A percentile compares a stretch with the other conserved stretches of the same genome.
Conservation (phyloP, 805 yeast species). For the Myxozyma neotropica region DNA sequence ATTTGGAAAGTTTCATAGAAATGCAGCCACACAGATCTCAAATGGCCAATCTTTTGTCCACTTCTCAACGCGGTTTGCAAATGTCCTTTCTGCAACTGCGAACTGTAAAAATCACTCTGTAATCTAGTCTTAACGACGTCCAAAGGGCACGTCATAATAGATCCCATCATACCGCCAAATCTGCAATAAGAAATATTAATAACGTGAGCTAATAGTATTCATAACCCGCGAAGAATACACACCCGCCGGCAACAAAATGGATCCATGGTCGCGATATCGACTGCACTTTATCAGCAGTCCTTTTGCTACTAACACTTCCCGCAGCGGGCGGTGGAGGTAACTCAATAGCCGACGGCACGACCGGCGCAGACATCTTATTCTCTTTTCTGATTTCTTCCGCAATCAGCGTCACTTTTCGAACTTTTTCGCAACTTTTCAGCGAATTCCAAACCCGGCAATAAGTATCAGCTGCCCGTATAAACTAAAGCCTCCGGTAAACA, state of each 20-base stretch:
- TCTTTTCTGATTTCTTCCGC: neutral
- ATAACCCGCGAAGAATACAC: neutral
- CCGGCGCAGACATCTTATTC: neutral
- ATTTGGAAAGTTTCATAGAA: constrained; percentile 81
- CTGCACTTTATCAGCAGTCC: constrained; percentile 19
- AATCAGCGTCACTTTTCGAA: too few relatives aligned
- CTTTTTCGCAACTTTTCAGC: too few relatives aligned
- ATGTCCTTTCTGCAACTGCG: constrained; percentile 24
- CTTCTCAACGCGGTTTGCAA: constrained; percentile 16
- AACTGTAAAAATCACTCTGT: constrained; percentile 77
- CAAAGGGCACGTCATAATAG: constrained; percentile 88
- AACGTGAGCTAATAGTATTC: neutral
- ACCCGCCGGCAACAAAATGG: constrained; percentile 51
- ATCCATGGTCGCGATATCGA: constrained; percentile 48
- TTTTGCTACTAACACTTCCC: constrained; percentile 6
- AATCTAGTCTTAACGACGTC: constrained; percentile 93
- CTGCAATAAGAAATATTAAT: constrained; percentile 46
- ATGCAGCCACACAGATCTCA: constrained; percentile 63
- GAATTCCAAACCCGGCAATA: too few relatives aligned
- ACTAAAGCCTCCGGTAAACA: too few relatives aligned
- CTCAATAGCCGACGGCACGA: neutral
- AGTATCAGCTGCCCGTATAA: too few relatives aligned
- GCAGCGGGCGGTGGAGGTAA: constrained; percentile 8
- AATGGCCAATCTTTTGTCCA: constrained; percentile 32
- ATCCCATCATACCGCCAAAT: constrained; percentile 97